Percentiles rank a stretch among this genome's conserved stretches.
Evolutionary conservation across 164 flowering plant genomes (phyloP).

Genomic region (Taxillus chinensis): DNA sequence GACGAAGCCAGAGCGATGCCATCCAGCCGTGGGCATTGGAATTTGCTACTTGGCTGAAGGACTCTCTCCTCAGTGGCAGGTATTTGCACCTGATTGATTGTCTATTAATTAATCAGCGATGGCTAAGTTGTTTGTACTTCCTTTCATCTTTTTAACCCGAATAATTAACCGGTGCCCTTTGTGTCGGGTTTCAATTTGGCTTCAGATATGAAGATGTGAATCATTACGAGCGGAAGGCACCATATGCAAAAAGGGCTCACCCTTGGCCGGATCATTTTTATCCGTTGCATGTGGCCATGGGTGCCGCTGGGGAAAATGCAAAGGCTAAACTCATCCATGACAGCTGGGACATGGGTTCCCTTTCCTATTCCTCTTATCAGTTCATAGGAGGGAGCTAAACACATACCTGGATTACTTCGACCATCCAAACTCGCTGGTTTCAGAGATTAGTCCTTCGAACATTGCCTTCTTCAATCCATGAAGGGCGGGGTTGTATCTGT

Average conservation of each 20-base stretch:
- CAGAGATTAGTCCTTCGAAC: too few relatives aligned
- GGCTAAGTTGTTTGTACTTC: not conserved
- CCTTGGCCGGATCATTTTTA: constrained; percentile 77
- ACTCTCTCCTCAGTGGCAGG: constrained; percentile 66
- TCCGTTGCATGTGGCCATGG: constrained; percentile 74
- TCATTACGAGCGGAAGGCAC: constrained; percentile 46
- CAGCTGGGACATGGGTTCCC: constrained; percentile 46
- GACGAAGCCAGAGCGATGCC: not conserved
- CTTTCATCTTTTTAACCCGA: not conserved
- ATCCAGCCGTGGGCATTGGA: constrained; percentile 55
- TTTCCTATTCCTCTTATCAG: constrained; percentile 74
- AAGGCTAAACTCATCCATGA: constrained; percentile 60
- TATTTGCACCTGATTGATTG: constrained; percentile 2
- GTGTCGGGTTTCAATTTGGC: not conserved
- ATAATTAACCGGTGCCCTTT: not conserved
- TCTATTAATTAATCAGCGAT: not conserved
- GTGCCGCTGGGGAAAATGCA: constrained; percentile 52
- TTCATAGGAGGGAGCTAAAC: constrained; percentile 14
- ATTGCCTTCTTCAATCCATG: too few relatives aligned
- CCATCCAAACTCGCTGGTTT: too few relatives aligned
- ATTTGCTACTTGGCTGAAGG: constrained; percentile 71
- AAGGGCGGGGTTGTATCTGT: too few relatives aligned
- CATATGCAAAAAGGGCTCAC: constrained; percentile 50
- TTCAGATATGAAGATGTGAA: constrained; percentile 63
- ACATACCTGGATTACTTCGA: not conserved